Base-by-base conservation (phyloP, 129 eudicot genomes). In the Flaveria bidentis region DNA sequence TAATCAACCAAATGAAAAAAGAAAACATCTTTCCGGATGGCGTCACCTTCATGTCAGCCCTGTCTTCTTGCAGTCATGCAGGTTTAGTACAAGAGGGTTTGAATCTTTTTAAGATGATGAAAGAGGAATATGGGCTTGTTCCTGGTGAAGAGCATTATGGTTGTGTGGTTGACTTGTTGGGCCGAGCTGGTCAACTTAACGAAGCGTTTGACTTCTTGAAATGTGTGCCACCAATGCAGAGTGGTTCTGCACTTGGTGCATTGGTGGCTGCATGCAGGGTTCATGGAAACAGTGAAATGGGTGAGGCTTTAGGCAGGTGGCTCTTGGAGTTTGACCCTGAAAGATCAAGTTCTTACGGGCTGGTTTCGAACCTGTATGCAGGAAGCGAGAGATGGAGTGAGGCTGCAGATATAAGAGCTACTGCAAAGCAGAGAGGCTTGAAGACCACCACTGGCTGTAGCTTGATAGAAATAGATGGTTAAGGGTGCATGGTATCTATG, bases 61-160 rank as follows among this genome's bases (percentile, higher is more conserved):
- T 88, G 46, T 88, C 93, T n/a, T 82, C 90, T 64, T 88, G 93
- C 78, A 86, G 93, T 62, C 93, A 88, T 46, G 57, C 87, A 2
- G 93, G 93, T 26, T 50, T 82, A 18, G 73, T 88, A 25, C 78
- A 82, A 61, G 81, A 81, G 72, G 93, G 93, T 26, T 39, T 88
- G 15, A 9, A n/a, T 55, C 71, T 84, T 13, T 88, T 86, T 58
- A 76, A 44, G 74, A 79, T 81, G 25, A 88, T 88, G 88, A 84
- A 81, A 82, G 78, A 86, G 63, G 83, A 81, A 56, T 76, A 86
- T 6, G 75, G 85, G n/a, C 14, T 86, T 15, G 41, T 73, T 41
- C 93, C 93, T 8, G 26, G 75, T 45, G 81, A 84, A 30, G 88
- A 83, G 82, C 93, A 88, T 71, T 88, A 88, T 51, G 78, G 93